Evolutionary conservation across 768 basidiomycete genomes (phyloP).

Genomic region (Phanerochaete carnosa): DNA sequence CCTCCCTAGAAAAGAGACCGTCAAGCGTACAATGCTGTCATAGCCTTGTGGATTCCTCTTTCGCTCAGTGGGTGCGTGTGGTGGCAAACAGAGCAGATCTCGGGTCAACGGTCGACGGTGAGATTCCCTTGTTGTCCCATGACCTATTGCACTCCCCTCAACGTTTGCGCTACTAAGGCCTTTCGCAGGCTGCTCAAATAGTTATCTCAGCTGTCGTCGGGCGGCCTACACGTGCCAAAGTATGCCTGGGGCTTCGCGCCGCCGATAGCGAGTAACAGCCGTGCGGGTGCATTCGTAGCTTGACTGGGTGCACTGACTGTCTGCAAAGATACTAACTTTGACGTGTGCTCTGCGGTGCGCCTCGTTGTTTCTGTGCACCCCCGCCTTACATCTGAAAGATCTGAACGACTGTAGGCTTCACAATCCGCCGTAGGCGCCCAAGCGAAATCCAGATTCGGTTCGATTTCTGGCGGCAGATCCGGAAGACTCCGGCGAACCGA

Average conservation of each 20-base stretch:
- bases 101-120: constrained; percentile 2
- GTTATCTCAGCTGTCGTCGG: background rate
- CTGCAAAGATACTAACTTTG: background rate
- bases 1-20: background rate
- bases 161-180: background rate
- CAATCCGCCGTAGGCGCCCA: background rate
- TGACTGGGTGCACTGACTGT: background rate
- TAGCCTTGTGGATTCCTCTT: background rate
- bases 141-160: background rate
- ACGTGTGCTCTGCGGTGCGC: background rate
- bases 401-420: background rate
- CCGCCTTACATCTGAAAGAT: background rate
- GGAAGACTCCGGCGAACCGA: no score
- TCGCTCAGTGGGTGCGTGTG: constrained; percentile 4
- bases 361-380: background rate
- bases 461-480: no score
- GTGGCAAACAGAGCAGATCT: background rate
- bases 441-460: no score
- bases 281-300: background rate
- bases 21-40: background rate
- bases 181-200: background rate
- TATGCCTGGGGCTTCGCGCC: background rate
- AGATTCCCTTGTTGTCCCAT: background rate
- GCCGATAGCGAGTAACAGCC: background rate
- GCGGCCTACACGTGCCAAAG: background rate